Evolutionary conservation across 2,329 filamentous ascomycete genomes (phyloP).

Genomic region (Fusarium succisae): DNA sequence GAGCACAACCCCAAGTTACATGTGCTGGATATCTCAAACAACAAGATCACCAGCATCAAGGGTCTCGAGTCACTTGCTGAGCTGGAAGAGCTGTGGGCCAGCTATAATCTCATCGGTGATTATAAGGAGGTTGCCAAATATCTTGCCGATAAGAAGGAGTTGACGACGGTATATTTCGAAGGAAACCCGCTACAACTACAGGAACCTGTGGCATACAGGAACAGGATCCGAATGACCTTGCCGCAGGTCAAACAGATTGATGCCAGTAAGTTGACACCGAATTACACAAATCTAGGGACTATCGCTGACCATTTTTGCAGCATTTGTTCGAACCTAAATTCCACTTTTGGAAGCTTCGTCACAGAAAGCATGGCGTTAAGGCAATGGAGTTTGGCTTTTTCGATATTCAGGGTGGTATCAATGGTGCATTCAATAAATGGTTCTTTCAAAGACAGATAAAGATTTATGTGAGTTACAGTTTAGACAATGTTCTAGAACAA

Average conservation of each 20-base stretch:
- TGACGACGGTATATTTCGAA: constrained; percentile 96
- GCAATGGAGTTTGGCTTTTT: constrained; percentile 22
- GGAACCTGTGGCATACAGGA: constrained; percentile 86
- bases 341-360: constrained; percentile 1
- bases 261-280: constrained; percentile 77
- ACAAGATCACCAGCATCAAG: constrained; percentile 78
- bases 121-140: constrained; percentile 85
- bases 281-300: neutral
- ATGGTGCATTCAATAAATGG: constrained; percentile 11
- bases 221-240: constrained; percentile 88
- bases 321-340: constrained; percentile 45
- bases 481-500: neutral
- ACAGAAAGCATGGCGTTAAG: constrained; percentile 41
- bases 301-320: constrained; percentile 28
- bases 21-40: constrained; percentile 89
- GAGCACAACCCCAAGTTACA: constrained; percentile 73
- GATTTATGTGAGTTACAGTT: neutral
- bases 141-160: constrained; percentile 78
- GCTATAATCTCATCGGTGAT: constrained; percentile 82
- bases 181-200: constrained; percentile 87
- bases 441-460: constrained; percentile 6
- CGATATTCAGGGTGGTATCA: constrained; percentile 17
- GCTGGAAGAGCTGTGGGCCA: constrained; percentile 94
- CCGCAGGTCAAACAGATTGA: constrained; percentile 94
- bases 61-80: constrained; percentile 75